Evolutionary conservation across 495 filamentous ascomycete species (phyloP).

Genomic region (Trichocladium uniseriatum): DNA sequence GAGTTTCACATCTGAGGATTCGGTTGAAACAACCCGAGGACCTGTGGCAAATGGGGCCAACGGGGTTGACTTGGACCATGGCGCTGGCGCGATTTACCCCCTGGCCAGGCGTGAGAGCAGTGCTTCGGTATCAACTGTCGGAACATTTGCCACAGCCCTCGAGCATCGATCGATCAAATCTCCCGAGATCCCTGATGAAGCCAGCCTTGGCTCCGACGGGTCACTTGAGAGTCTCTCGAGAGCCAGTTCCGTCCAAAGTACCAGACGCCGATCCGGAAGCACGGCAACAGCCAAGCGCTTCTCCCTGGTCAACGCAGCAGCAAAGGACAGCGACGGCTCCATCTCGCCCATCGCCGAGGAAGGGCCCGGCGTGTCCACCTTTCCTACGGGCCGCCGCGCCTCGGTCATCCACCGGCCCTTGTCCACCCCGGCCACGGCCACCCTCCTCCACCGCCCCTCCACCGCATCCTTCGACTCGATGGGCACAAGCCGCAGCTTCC

Average conservation of each 20-base stretch:
- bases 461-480: constrained; percentile 41
- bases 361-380: neutral
- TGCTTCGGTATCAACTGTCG: constrained; percentile 64
- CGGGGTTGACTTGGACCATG: neutral
- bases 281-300: constrained; percentile 23
- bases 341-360: constrained; percentile 27
- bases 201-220: neutral
- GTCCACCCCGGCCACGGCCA: constrained; percentile 21
- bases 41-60: constrained; percentile 21
- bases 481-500: constrained; percentile 45
- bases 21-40: constrained; percentile 64
- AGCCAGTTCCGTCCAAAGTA: constrained; percentile 20
- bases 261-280: constrained; percentile 15
- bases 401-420: constrained; percentile 30
- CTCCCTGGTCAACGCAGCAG: too few relatives aligned
- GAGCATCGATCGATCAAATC: constrained; percentile 46
- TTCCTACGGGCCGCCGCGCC: constrained; percentile 13
- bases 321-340: constrained; percentile 23
- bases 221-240: constrained; percentile 13
- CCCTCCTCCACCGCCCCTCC: constrained; percentile 37
- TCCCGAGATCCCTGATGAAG: constrained; percentile 11
- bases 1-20: constrained; percentile 56
- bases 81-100: neutral
- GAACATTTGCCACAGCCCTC: constrained; percentile 74
- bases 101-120: constrained; percentile 46